A percentile compares a stretch with the other conserved stretches of the same genome.
Evolutionary conservation across 83 land plant species (phyloP).

Genomic region (Picea mariana): DNA sequence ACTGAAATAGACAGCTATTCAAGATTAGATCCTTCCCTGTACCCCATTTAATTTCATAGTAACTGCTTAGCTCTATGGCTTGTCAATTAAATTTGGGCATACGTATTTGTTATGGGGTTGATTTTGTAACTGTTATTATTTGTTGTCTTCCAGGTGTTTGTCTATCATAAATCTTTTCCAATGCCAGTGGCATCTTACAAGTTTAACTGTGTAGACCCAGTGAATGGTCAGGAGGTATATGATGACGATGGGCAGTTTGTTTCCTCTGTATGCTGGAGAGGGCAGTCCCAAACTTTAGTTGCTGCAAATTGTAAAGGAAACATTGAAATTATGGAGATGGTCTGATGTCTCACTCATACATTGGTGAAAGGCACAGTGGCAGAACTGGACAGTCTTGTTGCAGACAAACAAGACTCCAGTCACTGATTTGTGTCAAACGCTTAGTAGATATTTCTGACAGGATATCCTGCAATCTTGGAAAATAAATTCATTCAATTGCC

Average conservation of each 20-base stretch:
- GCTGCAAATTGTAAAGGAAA: constrained; percentile 92
- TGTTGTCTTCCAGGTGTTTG: constrained; percentile 68
- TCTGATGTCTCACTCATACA: constrained; percentile 28
- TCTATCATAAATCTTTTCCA: constrained; percentile 84
- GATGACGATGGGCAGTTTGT: constrained; percentile 90
- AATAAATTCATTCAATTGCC: background rate
- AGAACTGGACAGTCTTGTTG: background rate
- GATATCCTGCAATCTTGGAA: background rate
- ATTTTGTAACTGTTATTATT: constrained; percentile 7
- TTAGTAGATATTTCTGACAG: background rate
- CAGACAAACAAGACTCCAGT: no score
- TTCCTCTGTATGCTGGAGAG: constrained; percentile 97
- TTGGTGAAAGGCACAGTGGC: background rate
- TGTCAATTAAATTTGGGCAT: background rate
- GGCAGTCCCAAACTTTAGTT: constrained; percentile 75
- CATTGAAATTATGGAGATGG: constrained; percentile 82
- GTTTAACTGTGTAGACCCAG: constrained; percentile 83
- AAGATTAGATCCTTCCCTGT: background rate
- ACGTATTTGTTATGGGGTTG: background rate
- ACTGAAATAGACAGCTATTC: background rate
- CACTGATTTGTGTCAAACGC: background rate
- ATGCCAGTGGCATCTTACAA: constrained; percentile 89
- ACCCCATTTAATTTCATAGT: constrained; percentile 1
- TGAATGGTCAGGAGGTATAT: constrained; percentile 69
- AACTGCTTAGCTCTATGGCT: background rate